Evolutionary conservation across 352 stramenopile species (phyloP).

Genomic region (Globisporangium paddicum): DNA sequence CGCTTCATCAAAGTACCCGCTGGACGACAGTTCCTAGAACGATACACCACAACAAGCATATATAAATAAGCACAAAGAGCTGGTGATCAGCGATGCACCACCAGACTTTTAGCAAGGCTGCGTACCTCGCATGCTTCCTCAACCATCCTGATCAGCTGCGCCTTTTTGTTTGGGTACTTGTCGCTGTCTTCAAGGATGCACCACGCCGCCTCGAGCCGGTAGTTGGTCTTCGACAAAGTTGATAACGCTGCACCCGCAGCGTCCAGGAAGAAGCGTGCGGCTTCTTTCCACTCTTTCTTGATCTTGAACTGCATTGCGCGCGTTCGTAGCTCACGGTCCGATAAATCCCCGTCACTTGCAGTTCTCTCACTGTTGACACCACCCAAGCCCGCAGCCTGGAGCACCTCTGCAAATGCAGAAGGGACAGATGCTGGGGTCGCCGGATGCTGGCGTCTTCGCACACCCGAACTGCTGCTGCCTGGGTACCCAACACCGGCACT

Average conservation of each 20-base stretch:
- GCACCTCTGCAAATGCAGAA: slow-evolving; percentile 9
- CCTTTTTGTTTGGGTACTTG: slow-evolving; percentile 31
- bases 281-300: slow-evolving; percentile 63
- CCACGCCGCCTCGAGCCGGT: slow-evolving; percentile 60
- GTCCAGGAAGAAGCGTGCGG: slow-evolving; percentile 42
- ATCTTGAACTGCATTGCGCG: slow-evolving; percentile 70
- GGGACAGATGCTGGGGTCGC: background rate
- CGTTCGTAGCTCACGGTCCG: slow-evolving; percentile 46
- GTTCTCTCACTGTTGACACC: background rate
- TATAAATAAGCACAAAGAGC: no score
- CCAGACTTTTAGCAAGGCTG: background rate
- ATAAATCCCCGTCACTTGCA: slow-evolving; percentile 20
- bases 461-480: background rate
- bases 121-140: slow-evolving; percentile 44
- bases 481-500: background rate
- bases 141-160: slow-evolving; percentile 35
- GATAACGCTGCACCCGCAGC: slow-evolving; percentile 33
- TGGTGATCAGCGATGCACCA: no score
- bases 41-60: background rate
- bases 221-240: slow-evolving; percentile 39
- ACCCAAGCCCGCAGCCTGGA: slow-evolving; percentile 5
- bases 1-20: slow-evolving; percentile 70
- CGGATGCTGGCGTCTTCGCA: background rate
- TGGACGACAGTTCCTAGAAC: slow-evolving; percentile 41
- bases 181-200: slow-evolving; percentile 54